Evolutionary conservation across 176 grass and related monocot genomes (phyloP).

Genomic region (Carex littledalei): DNA sequence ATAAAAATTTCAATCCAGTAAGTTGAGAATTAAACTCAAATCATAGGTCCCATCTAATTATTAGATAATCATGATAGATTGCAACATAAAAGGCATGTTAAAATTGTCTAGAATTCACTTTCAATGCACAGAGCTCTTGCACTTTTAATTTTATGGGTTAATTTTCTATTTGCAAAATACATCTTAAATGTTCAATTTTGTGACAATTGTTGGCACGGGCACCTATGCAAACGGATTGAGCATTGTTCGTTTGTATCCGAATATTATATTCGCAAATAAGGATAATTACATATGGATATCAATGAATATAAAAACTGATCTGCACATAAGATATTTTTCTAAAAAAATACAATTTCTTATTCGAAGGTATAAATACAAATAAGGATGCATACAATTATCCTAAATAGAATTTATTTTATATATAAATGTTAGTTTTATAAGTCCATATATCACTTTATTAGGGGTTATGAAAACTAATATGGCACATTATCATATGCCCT

Average conservation of each 20-base stretch:
- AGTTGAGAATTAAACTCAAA: neutral
- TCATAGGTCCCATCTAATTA: neutral
- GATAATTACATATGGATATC: neutral
- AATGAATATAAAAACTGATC: neutral
- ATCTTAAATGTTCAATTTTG: neutral
- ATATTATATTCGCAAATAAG: neutral
- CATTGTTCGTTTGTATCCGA: no score
- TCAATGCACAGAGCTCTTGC: no score
- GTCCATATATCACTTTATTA: no score
- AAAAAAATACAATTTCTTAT: neutral
- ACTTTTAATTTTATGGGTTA: neutral
- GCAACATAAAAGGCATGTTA: neutral
- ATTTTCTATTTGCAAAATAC: neutral
- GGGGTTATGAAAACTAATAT: no score
- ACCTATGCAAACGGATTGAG: no score
- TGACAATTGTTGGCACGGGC: neutral
- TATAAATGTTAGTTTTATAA: neutral
- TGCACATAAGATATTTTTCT: neutral
- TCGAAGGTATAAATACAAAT: neutral
- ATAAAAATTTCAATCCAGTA: neutral
- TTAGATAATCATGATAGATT: neutral
- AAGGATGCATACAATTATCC: neutral
- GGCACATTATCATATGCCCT: no score
- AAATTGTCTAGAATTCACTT: neutral
- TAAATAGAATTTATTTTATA: neutral